Evolutionary conservation across 176 grass and related monocot species (phyloP), one percentile per base, ranked within the genome.

Genomic region (Raddia guianensis): DNA sequence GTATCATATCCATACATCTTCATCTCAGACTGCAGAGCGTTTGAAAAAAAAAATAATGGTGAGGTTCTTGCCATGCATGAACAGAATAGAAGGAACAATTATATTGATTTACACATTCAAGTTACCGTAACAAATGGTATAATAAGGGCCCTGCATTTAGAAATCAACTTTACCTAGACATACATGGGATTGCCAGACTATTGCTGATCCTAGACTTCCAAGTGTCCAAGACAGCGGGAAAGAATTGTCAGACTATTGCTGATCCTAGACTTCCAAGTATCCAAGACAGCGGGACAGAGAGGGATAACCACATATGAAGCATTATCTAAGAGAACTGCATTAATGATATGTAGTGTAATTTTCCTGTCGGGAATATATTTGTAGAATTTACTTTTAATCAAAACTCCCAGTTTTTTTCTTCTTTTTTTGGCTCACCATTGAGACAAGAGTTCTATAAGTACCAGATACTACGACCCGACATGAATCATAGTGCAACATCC

Each of bases 1-100:
- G 93, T 91, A 76, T 99, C 90, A 70, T 84, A 88, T 84, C 97
- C 97, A 82, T 91, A 91, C 93, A 89, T 88, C 96, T 93, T 99
- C 88, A 96, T 99, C 89, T 99, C 93, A 65, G 93, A 93, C 97
- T 99, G 88, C 84, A 91, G 12, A 84, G 45, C 11, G 37, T 70
- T 59, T 68, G 27, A 62, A 74, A 80, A 20, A 79, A 80, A 20
- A 79, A 86, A 0, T 73, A 15, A 8, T 5, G 33, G 33, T 66
- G 67, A 82, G 73, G 12, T 68, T 77, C n/a, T 59, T 21, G 19
- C 45, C 15, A 84, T 74, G 34, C 20, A 79, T 56, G 34, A 61
- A 27, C 43, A 74, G 63, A 66, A 20, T 14, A 71, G 15, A 44
- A 68, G 14, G 61, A 56, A 75, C 20, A 81, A 18, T 8, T 49